phyloP scores from a whole-genome alignment of 1,284 basidiomycete genomes.

The Coniferiporia weirii region DNA sequence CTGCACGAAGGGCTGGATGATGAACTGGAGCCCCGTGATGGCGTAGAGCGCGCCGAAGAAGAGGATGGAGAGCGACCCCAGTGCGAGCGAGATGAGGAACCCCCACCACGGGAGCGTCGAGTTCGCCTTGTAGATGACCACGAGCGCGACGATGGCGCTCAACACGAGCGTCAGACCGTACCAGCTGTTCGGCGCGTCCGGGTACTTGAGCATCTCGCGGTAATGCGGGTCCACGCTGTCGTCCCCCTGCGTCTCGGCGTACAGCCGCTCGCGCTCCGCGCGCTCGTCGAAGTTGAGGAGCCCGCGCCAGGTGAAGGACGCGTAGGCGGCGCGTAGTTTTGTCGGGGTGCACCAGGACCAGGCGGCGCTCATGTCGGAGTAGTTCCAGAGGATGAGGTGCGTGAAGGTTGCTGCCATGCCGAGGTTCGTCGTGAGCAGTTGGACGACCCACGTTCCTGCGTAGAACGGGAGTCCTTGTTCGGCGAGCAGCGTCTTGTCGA shows the following conservation, averaged over 20 bases:
- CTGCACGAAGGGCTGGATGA: slow-evolving; percentile 24
- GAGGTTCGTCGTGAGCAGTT: slow-evolving; percentile 34
- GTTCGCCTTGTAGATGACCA: slow-evolving; percentile 43
- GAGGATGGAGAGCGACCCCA: slow-evolving; percentile 38
- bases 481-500: slow-evolving; percentile 39
- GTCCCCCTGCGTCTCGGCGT: slow-evolving; percentile 20
- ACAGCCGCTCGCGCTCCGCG: slow-evolving; percentile 21
- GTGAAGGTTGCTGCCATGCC: slow-evolving; percentile 44
- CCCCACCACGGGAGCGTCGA: slow-evolving; percentile 53
- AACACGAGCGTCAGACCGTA: slow-evolving; percentile 35
- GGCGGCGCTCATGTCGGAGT: slow-evolving; percentile 36
- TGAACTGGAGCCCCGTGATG: slow-evolving; percentile 21
- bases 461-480: slow-evolving; percentile 38
- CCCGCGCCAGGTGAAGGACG: slow-evolving; percentile 33
- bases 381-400: slow-evolving; percentile 49
- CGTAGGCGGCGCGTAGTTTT: slow-evolving; percentile 29
- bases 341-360: slow-evolving; percentile 40
- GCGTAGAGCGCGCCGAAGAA: slow-evolving; percentile 42
- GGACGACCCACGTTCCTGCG: slow-evolving; percentile 36
- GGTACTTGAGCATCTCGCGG: slow-evolving; percentile 49
- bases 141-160: slow-evolving; percentile 37
- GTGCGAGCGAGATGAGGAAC: slow-evolving; percentile 35
- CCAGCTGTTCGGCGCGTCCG: slow-evolving; percentile 45
- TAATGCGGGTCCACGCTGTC: slow-evolving; percentile 47
- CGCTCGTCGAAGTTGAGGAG: slow-evolving; percentile 42